Evolutionary conservation across 352 stramenopile species (phyloP), one percentile per base, ranked within the genome.

Genomic region (Globisporangium cylindrosporum): DNA sequence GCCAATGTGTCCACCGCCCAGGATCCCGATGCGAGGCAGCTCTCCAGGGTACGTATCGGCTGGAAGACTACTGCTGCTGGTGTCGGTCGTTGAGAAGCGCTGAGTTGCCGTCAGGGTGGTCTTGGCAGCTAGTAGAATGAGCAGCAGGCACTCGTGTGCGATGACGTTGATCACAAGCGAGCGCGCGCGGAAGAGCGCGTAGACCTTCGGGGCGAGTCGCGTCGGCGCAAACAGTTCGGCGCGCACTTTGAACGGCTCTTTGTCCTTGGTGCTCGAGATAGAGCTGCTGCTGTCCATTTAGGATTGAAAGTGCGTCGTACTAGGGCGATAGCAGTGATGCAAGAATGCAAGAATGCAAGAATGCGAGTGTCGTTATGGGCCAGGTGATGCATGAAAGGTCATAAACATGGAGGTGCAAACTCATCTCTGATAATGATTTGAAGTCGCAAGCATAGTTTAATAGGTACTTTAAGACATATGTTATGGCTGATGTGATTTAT

Each of bases 1-100:
- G 46, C 82, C 84, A 2, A 92, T 76, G 62, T 77, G 71, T 1
- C 84, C 81, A 1, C 79, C 82, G 18, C 84, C 84, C 6, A 91
- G 57, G 54, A 92, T 74, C 14, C 77, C 81, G 9, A 92, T 67
- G 1, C 69, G 69, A 8, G 84, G 79, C 0, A 80, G 58, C 5
- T 65, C 5, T 0, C 12, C 29, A 36, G 15, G 18, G 7, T 9
- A 55, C 14, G 1, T 46, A 46, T 46, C 38, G 4, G 12, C 38
- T 46, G 38, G 8, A 15, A 43, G 10, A 46, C 4, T 46, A 18
- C 38, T 46, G 14, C 38, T 18, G 14, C 12, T 46, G 1, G 7
- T 12, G 32, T 12, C 12, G 7, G 32, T 12, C 12, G 38, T 46
- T 46, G 38, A 46, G 36, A 12, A 59, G 29, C 24, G n/a, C 18